phyloP scores from a whole-genome alignment of 2,329 filamentous ascomycete species.

The Arthrobotrys sinensis region DNA sequence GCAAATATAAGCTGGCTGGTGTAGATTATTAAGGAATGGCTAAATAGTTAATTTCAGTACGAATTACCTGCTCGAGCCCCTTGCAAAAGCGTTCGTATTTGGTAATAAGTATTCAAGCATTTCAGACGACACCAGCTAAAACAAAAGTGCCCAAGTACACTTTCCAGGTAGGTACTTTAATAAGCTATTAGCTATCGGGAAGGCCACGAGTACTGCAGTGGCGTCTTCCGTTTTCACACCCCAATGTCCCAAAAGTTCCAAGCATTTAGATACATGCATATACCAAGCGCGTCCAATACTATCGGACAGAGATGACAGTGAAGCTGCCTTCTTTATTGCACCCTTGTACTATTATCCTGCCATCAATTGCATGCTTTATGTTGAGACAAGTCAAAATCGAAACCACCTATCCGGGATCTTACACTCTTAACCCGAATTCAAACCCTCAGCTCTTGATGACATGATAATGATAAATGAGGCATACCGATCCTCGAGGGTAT shows the following conservation, averaged over 20 bases:
- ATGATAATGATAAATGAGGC: constrained; percentile 19
- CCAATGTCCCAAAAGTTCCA: neutral
- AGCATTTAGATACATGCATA: neutral
- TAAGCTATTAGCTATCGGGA: neutral
- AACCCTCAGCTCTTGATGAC: neutral
- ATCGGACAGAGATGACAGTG: neutral
- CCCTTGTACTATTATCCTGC: neutral
- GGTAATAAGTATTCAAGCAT: neutral
- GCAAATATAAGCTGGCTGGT: neutral
- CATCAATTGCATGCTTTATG: neutral
- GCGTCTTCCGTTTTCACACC: neutral
- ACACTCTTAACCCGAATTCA: neutral
- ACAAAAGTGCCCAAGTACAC: neutral
- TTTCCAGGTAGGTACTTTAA: neutral
- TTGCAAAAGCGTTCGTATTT: neutral
- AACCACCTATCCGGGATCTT: neutral
- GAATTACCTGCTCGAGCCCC: neutral
- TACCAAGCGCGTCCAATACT: neutral
- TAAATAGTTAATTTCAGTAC: neutral
- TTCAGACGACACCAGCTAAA: neutral
- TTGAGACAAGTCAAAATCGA: neutral
- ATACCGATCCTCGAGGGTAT: neutral
- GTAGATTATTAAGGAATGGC: neutral
- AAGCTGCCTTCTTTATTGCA: neutral
- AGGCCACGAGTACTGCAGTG: neutral